Evolutionary conservation across 306 rosid species (phyloP), one percentile per base, ranked within the genome.

Genomic region (Gleditsia sinensis): DNA sequence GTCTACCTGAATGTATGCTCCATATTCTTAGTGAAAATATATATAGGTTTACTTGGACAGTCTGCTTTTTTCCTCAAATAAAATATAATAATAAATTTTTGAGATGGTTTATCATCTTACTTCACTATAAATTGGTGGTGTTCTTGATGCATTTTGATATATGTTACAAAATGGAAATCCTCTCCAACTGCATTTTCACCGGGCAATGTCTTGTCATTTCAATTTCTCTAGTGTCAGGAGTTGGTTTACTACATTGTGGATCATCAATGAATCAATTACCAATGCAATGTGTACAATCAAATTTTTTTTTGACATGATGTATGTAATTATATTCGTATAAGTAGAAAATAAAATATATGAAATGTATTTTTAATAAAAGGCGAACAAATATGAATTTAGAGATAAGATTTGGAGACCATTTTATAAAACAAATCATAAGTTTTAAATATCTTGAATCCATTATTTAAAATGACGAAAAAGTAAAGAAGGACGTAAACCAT

Each of bases 1-100:
- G 96, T 91, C 75, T 94, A 94, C 86, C 89, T 94, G 82, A 88
- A 92, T 79, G 98, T 94, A 90, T 53, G 96, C 65, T 78, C 71
- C 82, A 62, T 33, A 36, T 45, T 71, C 80, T 50, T 28, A 2
- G 16, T 73, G 23, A 75, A 16, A 34, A 51, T n/a, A 64, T 37
- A 33, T 66, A 40, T 70, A 20, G 58, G 53, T 36, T 28, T 57
- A 64, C 57, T 50, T 62, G 66, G 56, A 3, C 66, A 51, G 39
- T 64, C 30, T 24, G 32, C 28, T 59, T 45, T 54, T 43, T 17
- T 20, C 67, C 67, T 8, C 19, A 9, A 23, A 39, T 61, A 23
- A 4, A 33, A 9, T n/a, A n/a, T n/a, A n/a, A 6, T 61, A 58
- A 58, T 14, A 14, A 13, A 28, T 57, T 30, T n/a, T 40, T 30